A percentile compares a stretch with the other conserved stretches of the same genome.
Evolutionary conservation across 441 rosid species (phyloP).

Genomic region (Euphorbia celastroides): DNA sequence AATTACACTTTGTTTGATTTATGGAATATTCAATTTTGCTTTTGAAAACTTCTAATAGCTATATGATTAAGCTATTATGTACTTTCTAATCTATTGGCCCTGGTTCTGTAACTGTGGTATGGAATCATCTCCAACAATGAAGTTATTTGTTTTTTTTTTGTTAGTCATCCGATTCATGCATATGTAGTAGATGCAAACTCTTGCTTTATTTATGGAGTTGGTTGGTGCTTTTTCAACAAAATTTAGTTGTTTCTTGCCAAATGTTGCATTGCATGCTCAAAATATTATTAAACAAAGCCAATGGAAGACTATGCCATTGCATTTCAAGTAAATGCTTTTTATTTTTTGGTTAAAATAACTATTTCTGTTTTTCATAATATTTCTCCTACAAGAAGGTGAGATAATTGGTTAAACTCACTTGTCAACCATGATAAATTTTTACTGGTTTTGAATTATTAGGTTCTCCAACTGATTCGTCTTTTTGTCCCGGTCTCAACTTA

Average conservation of each 20-base stretch:
- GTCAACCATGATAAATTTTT: neutral
- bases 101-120: neutral
- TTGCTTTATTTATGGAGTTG: neutral
- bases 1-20: neutral
- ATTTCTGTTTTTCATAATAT: neutral
- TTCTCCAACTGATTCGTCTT: neutral
- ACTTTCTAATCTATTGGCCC: neutral
- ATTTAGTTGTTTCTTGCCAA: neutral
- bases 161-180: neutral
- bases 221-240: neutral
- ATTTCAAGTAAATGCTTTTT: neutral
- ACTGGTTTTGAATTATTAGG: neutral
- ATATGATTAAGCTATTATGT: neutral
- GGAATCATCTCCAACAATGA: neutral
- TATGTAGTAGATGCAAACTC: neutral
- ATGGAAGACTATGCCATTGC: neutral
- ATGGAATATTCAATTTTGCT: neutral
- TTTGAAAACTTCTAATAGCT: neutral
- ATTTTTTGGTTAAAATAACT: neutral
- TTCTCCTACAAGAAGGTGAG: neutral
- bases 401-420: neutral
- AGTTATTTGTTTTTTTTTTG: neutral
- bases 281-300: neutral
- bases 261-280: neutral
- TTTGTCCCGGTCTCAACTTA: neutral